Percentiles rank a stretch among this genome's conserved stretches.
Evolutionary conservation across 208 protist species (phyloP).

Genomic region (Naegleria fowleri): DNA sequence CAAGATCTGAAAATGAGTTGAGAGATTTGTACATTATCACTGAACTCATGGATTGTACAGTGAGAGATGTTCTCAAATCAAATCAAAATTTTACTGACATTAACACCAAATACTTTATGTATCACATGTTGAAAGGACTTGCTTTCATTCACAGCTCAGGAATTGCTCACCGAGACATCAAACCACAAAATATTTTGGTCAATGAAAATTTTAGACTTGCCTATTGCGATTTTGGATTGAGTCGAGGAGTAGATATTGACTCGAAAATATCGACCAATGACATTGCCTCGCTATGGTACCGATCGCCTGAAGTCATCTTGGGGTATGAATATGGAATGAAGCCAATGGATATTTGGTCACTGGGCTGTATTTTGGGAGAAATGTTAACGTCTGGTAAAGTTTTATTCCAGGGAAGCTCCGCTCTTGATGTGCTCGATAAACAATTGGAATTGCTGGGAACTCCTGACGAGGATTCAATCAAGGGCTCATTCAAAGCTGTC

Average conservation of each 20-base stretch:
- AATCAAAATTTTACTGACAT: conserved; percentile 41
- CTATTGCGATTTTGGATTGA: conserved; percentile 84
- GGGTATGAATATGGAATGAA: conserved; percentile 32
- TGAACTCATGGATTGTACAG: conserved; percentile 53
- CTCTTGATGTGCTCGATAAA: conserved; percentile 87
- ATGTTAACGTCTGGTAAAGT: conserved; percentile 66
- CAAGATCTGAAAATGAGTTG: not conserved
- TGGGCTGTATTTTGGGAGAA: conserved; percentile 79
- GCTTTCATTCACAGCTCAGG: conserved; percentile 58
- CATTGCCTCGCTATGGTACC: conserved; percentile 95
- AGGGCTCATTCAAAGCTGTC: not conserved
- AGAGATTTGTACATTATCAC: conserved; percentile 56
- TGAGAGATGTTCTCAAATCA: conserved; percentile 37
- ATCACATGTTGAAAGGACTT: conserved; percentile 60
- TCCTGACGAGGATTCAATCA: not conserved
- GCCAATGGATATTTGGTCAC: conserved; percentile 79
- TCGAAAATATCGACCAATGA: conserved; percentile 81
- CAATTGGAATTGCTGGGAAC: conserved; percentile 90
- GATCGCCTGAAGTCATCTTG: conserved; percentile 95
- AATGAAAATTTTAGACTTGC: conserved; percentile 80
- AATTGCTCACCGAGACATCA: conserved; percentile 63
- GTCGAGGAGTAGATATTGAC: conserved; percentile 41
- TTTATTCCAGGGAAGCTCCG: conserved; percentile 89
- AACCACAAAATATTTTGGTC: conserved; percentile 83
- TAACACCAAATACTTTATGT: conserved; percentile 60